phyloP scores from a whole-genome alignment of 2,329 filamentous ascomycete species.

The Paecilomyces fulvus region DNA sequence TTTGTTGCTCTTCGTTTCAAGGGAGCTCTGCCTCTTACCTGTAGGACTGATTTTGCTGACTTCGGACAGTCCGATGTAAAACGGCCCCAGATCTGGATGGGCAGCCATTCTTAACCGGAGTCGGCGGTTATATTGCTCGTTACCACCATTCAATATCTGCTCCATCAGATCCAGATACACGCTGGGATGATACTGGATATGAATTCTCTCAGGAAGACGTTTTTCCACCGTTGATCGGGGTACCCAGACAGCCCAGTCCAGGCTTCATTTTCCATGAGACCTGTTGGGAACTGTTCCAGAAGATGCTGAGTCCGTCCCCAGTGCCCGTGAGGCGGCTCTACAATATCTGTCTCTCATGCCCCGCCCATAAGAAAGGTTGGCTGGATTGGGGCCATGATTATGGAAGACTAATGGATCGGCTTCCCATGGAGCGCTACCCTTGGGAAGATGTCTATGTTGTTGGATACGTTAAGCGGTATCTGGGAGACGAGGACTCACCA shows the following conservation, averaged over 20 bases:
- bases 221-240: slow-evolving; percentile 6
- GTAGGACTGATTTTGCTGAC: not conserved
- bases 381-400: slow-evolving; percentile 12
- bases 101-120: slow-evolving; percentile 11
- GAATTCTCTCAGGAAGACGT: slow-evolving; percentile 5
- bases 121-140: not conserved
- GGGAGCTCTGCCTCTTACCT: not conserved
- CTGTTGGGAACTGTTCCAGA: slow-evolving; percentile 12
- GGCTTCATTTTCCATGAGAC: slow-evolving; percentile 13
- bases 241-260: slow-evolving; percentile 2
- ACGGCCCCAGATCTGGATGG: slow-evolving; percentile 5
- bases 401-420: slow-evolving; percentile 7
- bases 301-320: slow-evolving; percentile 6
- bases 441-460: slow-evolving; percentile 9
- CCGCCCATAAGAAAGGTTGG: slow-evolving; percentile 3
- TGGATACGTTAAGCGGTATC: slow-evolving; percentile 1
- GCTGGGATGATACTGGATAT: slow-evolving; percentile 6
- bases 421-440: slow-evolving; percentile 3
- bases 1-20: not conserved
- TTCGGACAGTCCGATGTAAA: slow-evolving; percentile 8
- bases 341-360: slow-evolving; percentile 12
- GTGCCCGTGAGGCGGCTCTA: slow-evolving; percentile 12
- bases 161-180: not conserved
- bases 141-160: not conserved
- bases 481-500: slow-evolving; percentile 3